Evolutionary conservation across 2,329 filamentous ascomycete genomes (phyloP).

Genomic region (Pestalotiopsis fici): DNA sequence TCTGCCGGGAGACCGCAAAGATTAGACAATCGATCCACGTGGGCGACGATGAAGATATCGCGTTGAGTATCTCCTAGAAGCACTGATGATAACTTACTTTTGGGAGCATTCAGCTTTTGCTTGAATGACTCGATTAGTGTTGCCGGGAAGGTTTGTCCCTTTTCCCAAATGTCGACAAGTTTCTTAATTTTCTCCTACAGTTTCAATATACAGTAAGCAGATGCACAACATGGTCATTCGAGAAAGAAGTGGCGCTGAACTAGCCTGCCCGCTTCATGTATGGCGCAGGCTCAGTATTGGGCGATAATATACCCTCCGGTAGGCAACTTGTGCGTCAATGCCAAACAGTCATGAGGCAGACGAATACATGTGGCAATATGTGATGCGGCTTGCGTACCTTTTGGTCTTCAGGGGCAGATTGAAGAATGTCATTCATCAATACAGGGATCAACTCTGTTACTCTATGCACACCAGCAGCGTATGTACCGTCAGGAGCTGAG

Average conservation of each 20-base stretch:
- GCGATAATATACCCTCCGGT: neutral
- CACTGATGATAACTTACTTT: conserved; percentile 59
- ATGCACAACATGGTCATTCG: neutral
- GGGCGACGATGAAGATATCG: neutral
- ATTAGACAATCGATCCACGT: conserved; percentile 1
- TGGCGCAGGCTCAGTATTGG: neutral
- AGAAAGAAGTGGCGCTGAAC: neutral
- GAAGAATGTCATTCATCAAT: conserved; percentile 93
- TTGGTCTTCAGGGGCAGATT: conserved; percentile 86
- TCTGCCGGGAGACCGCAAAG: conserved; percentile 40
- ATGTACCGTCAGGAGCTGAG: conserved; percentile 86
- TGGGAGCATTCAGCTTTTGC: conserved; percentile 68
- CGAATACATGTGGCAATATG: conserved; percentile 26
- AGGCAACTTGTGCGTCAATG: conserved; percentile 17
- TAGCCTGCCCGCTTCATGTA: neutral
- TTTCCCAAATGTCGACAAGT: conserved; percentile 97
- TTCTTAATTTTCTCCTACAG: conserved; percentile 94
- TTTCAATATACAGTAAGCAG: conserved; percentile 42
- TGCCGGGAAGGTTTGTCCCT: conserved; percentile 84
- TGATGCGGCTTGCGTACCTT: conserved; percentile 72
- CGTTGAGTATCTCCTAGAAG: neutral
- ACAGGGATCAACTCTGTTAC: conserved; percentile 92
- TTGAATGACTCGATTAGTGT: conserved; percentile 82
- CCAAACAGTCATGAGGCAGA: conserved; percentile 26
- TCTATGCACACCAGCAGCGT: conserved; percentile 91